Base-by-base conservation (phyloP, 495 filamentous ascomycete species). In the Penicillium verhagenii region DNA sequence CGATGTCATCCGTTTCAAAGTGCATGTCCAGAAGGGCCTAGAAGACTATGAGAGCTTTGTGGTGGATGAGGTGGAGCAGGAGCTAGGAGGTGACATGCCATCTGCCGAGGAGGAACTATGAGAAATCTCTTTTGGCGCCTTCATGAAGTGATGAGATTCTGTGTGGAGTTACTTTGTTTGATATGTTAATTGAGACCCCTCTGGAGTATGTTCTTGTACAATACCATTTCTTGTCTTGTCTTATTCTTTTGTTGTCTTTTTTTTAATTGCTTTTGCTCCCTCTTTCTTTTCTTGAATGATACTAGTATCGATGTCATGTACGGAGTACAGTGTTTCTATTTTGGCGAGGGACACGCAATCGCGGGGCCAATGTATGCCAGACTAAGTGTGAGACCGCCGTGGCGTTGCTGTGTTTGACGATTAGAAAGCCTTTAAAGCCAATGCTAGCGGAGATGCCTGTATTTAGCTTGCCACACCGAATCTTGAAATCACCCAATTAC, bases 1-100 rank as follows among this genome's bases (percentile, higher is more conserved):
- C 73, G 92, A 97, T 64, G 86, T 97, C 66, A 96, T 97, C 76
- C 91, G 91, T 60, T 98, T 98, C 85, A 98, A 98, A 75, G 86
- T 97, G 52, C 94, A 97, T 66, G 80, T 98, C 42, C 94, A 97
- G 70, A 90, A 90, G 71, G 86, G 83, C 50, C 74, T 98, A 31
- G 92, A 96, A 69, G 89, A 92, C 63, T 96, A 96, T 68, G 93
- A 97, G 70, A 86, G 82, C 46, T 95, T 96, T 65, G 90, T 94
- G 3, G 88, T 89, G 18, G 88, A 93, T 60, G 93, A 97, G 76
- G 86, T 95, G 33, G 88, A 93, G 74, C 84, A 87, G 69, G 91
- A 96, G 75, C 72, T 90, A 19, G 85, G 79, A 24, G 81, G 76
- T 10, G 81, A 78, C 23, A 59, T 61, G 16, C 52, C 53, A 23